phyloP scores from a whole-genome alignment of 148 eudicot genomes.

The Rhododendron mucronatum region DNA sequence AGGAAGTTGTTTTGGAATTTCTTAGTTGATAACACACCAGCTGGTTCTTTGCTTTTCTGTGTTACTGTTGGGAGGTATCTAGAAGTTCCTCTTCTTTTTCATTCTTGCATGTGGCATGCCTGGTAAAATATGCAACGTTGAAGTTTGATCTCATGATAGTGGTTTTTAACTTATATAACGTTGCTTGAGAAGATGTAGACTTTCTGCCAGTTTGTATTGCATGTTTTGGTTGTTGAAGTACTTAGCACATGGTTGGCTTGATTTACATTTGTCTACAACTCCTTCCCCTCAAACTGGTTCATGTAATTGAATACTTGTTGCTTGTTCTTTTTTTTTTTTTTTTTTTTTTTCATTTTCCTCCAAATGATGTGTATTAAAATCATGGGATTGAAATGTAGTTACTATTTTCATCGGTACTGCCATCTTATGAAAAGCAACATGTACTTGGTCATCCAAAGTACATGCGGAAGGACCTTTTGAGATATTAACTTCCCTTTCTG shows the following conservation, averaged over 20 bases:
- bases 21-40: background rate
- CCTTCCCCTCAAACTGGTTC: background rate
- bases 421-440: background rate
- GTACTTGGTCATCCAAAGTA: background rate
- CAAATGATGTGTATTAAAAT: background rate
- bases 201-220: background rate
- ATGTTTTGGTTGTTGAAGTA: background rate
- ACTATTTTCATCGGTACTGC: background rate
- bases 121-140: background rate
- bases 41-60: background rate
- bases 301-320: background rate
- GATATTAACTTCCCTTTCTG: background rate
- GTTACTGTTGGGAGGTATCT: background rate
- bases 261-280: background rate
- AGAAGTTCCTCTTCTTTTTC: background rate
- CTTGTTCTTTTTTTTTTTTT: background rate
- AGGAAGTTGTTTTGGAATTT: background rate
- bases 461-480: background rate
- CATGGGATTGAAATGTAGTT: background rate
- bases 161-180: background rate
- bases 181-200: background rate
- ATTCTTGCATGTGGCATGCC: background rate
- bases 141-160: constrained; percentile 1
- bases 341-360: background rate
- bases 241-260: background rate